Evolutionary conservation across 352 stramenopile genomes (phyloP).

Genomic region (Phytophthora pluvialis): DNA sequence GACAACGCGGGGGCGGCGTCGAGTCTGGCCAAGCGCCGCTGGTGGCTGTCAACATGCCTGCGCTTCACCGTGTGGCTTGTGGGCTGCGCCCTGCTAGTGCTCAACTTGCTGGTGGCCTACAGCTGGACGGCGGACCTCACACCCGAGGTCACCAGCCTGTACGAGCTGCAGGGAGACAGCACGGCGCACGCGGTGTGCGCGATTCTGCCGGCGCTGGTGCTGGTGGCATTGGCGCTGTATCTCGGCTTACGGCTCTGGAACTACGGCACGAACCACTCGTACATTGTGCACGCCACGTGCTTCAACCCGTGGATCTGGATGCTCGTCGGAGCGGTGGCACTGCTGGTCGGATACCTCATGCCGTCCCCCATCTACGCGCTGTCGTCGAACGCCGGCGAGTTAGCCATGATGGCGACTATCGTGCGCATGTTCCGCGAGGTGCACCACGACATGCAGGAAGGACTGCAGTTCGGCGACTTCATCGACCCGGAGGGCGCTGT

Average conservation of each 20-base stretch:
- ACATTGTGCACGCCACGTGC: slow-evolving; percentile 84
- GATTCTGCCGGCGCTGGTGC: slow-evolving; percentile 66
- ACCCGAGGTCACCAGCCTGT: slow-evolving; percentile 69
- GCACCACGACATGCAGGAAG: slow-evolving; percentile 84
- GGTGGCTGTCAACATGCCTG: slow-evolving; percentile 60
- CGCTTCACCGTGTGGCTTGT: slow-evolving; percentile 79
- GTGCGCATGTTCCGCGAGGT: slow-evolving; percentile 89
- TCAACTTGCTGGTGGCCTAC: slow-evolving; percentile 81
- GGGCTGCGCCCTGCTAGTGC: slow-evolving; percentile 56
- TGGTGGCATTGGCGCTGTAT: slow-evolving; percentile 76
- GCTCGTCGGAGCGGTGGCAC: slow-evolving; percentile 70
- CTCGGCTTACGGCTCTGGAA: slow-evolving; percentile 83
- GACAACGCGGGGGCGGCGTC: slow-evolving; percentile 24
- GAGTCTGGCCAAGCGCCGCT: slow-evolving; percentile 33
- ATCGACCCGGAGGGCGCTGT: slow-evolving; percentile 58
- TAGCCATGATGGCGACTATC: slow-evolving; percentile 82
- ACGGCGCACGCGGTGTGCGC: slow-evolving; percentile 62
- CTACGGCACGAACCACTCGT: slow-evolving; percentile 88
- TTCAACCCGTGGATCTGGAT: slow-evolving; percentile 92
- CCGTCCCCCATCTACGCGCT: slow-evolving; percentile 72
- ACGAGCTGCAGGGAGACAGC: slow-evolving; percentile 72
- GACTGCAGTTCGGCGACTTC: slow-evolving; percentile 74
- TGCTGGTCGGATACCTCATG: slow-evolving; percentile 82
- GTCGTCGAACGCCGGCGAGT: slow-evolving; percentile 78
- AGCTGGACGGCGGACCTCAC: slow-evolving; percentile 52